Evolutionary conservation across 2,329 filamentous ascomycete species (phyloP), one percentile per base, ranked within the genome.

Genomic region (Rutstroemia sydowiana): DNA sequence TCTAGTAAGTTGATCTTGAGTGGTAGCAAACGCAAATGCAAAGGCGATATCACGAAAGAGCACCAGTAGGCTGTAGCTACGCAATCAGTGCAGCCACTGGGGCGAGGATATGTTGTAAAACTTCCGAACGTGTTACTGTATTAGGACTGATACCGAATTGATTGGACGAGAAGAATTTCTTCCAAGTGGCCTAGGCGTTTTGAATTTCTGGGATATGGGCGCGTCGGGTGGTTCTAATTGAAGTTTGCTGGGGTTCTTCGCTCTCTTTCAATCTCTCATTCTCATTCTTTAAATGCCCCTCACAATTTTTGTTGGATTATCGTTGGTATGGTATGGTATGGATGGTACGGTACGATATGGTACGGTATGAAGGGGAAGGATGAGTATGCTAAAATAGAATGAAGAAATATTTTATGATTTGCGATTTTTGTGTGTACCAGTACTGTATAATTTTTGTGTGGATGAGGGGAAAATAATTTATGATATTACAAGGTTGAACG

Each of bases 171-270:
- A 45, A 13, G 16, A 16, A 13, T 23, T 45, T 30, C 36, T 49
- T 49, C 39, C 32, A 37, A 18, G 18, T 37, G 48, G 48, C 41
- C 48, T 45, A 32, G 48, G 48, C 32, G 41, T 45, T 31, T 45
- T 26, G 18, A 32, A 21, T 4, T 23, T 32, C 23, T 14, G 23
- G 42, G 48, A 28, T 51, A 28, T 51, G 36, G 48, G 48, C 41
- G 48, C 32, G 14, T 40, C 32, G 32, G 16, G 45, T 45, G 48
- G 41, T 20, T 45, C 32, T n/a, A 23, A 39, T 21, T 18, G 13
- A 18, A 13, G 11, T 30, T 37, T 49, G 6, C 5, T 23, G 13
- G 28, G 21, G 13, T 44, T n/a, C 16, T 36, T 8, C 3, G 36
- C 28, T 16, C 31, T 30, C 44, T 39, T 28, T 41, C 20, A 26